Evolutionary conservation across 345 rosid species (phyloP), one percentile per base, ranked within the genome.

Genomic region (Syzygium aromaticum): DNA sequence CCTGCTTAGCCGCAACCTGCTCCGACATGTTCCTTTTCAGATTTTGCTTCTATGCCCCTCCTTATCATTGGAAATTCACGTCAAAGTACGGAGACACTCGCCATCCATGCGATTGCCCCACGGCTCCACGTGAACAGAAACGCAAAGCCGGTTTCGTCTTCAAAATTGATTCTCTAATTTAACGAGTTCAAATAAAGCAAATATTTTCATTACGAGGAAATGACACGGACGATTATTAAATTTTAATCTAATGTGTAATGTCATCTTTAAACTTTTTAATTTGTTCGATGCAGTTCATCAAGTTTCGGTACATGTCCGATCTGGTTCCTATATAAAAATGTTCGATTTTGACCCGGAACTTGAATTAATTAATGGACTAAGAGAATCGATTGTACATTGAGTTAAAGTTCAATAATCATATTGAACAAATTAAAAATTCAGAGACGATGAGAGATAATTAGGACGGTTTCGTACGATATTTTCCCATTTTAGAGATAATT

Each of bases 251-350:
- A 13, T 27, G 0, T 6, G 7, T 15, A 28, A 28, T 63, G 33
- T 6, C 11, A 3, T 64, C 16, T 0, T 30, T 16, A 11, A 30
- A 64, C 0, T 64, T 64, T 43, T 64, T 30, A 7, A 30, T 64
- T 28, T 64, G 0, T 64, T 64, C 0, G 3, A 4, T 33, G 0
- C 5, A 43, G 7, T 6, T 1, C 7, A 1, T 43, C 46, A 6
- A 43, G 46, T 43, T 43, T 43, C 46, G 46, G 7, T 43, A 43
- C 46, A 43, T 43, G 46, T 43, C 46, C 46, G 46, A 43, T 43
- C 7, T 43, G 3, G 7, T 43, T 7, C 46, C 46, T 43, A 43
- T 43, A 43, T 43, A 43, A 43, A 43, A 43, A 43, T 43, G 46
- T 43, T 43, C 46, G 46, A 6, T 43, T 43, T 43, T 43, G 46